phyloP scores from a whole-genome alignment of 129 eudicot species.

The Arctium minus region DNA sequence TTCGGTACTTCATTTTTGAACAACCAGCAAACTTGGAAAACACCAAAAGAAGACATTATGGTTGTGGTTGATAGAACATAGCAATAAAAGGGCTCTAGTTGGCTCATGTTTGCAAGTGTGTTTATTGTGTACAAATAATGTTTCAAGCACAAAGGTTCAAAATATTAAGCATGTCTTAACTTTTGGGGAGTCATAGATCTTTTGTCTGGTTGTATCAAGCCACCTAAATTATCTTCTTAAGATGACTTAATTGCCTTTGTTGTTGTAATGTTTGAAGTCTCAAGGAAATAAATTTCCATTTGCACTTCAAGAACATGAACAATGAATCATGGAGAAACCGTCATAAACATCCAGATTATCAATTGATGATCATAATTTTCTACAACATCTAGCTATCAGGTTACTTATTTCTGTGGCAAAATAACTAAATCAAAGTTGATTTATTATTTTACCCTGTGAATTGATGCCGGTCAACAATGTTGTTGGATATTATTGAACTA shows the following conservation, averaged over 20 bases:
- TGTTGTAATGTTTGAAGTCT: background rate
- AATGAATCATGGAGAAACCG: background rate
- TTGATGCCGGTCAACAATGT: background rate
- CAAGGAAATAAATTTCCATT: background rate
- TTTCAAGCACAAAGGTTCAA: background rate
- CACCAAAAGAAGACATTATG: background rate
- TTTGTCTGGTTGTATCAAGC: background rate
- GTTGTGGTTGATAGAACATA: background rate
- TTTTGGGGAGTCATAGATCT: background rate
- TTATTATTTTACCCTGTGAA: background rate
- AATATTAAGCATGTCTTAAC: background rate
- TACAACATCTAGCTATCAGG: conserved; percentile 4
- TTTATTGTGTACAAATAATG: background rate
- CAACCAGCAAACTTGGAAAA: background rate
- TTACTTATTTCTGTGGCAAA: background rate
- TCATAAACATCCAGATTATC: background rate
- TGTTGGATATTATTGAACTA: background rate
- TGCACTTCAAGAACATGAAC: background rate
- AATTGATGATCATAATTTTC: background rate
- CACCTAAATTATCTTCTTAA: background rate
- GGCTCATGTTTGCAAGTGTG: background rate
- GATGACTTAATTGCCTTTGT: background rate
- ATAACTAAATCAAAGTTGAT: background rate
- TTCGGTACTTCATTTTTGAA: background rate
- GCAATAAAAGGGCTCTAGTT: background rate